Percentiles rank a stretch among this genome's conserved stretches.
phyloP scores from a whole-genome alignment of 2,329 filamentous ascomycete genomes.

The Hymenoscyphus fructigenus region DNA sequence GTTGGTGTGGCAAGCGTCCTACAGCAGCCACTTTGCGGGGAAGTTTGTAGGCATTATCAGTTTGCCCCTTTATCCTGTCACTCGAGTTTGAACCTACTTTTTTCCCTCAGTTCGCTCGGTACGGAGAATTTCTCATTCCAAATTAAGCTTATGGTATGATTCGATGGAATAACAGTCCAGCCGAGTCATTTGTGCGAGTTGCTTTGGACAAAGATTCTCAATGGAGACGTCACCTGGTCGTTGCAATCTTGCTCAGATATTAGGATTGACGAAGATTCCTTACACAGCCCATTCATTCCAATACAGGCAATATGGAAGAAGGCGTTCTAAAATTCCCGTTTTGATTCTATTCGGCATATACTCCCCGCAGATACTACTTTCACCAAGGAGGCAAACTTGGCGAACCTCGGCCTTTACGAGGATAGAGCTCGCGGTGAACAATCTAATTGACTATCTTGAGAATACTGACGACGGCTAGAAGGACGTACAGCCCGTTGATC shows the following conservation, averaged over 20 bases:
- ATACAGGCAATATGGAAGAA: slow-evolving; percentile 19
- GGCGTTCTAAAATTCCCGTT: background rate
- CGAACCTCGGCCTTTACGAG: background rate
- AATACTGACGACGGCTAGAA: slow-evolving; percentile 17
- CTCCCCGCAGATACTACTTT: slow-evolving; percentile 4
- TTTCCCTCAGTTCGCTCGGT: background rate
- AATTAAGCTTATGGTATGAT: slow-evolving; percentile 8
- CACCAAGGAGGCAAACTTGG: background rate
- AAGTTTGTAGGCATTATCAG: background rate
- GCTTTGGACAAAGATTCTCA: background rate
- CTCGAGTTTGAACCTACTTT: background rate
- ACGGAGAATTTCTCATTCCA: background rate
- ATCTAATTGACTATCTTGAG: background rate
- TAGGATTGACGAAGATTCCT: background rate
- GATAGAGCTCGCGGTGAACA: background rate
- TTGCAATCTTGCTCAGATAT: slow-evolving; percentile 4
- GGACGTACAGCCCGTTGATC: slow-evolving; percentile 16
- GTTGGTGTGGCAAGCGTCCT: background rate
- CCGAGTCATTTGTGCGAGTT: background rate
- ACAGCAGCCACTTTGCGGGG: slow-evolving; percentile 9
- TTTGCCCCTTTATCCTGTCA: slow-evolving; percentile 12
- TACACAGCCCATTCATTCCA: background rate
- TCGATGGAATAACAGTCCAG: slow-evolving; percentile 6
- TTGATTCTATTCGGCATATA: slow-evolving; percentile 10
- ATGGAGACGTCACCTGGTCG: slow-evolving; percentile 14